Evolutionary conservation across 768 basidiomycete genomes (phyloP), one percentile per base, ranked within the genome.

Genomic region (Calocybe cyanea): DNA sequence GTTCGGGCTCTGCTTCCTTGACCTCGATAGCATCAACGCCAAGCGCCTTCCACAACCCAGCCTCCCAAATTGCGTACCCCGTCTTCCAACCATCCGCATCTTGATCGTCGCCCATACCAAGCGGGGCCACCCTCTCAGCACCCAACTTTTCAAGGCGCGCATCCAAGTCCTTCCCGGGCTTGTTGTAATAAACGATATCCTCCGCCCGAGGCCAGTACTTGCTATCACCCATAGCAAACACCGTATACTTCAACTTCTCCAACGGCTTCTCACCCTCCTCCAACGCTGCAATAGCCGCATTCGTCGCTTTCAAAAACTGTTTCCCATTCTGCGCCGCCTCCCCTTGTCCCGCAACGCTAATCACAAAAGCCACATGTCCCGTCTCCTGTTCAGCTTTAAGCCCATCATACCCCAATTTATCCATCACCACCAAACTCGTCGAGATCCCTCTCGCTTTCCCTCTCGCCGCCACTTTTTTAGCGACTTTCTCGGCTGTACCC

Each of bases 141-240:
- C 92, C 91, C 36, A 96, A 80, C 41, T 78, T 77, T 60, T 84
- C 81, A 14, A 98, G 72, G 14, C 83, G 83, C 18, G 75, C 68
- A 66, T 93, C 85, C 41, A 98, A 81, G 51, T 98, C 95, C 66
- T 92, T 94, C 14, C 83, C 79, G 0, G 95, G 84, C 66, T 92
- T 96, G 77, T 98, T 99, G 75, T 97, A 99, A 66, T 95, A 98
- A 57, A 92, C 88, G n/a, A 85, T 85, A 59, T 98, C 96, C 64
- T 98, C 93, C 14, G 88, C 78, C 33, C 96, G 80, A 7, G 96
- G 96, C 96, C 96, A 99, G 70, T 99, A 99, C 67, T 96, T 94
- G 63, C 88, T 94, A 65, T 99, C 96, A 50, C 96, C 96, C 82
- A 99, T 87, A 38, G 75, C 95, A 55, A 98, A 96, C 35, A 98